Base-by-base conservation (phyloP, 2,329 filamentous ascomycete species). In the Alternaria novae-zelandiae region DNA sequence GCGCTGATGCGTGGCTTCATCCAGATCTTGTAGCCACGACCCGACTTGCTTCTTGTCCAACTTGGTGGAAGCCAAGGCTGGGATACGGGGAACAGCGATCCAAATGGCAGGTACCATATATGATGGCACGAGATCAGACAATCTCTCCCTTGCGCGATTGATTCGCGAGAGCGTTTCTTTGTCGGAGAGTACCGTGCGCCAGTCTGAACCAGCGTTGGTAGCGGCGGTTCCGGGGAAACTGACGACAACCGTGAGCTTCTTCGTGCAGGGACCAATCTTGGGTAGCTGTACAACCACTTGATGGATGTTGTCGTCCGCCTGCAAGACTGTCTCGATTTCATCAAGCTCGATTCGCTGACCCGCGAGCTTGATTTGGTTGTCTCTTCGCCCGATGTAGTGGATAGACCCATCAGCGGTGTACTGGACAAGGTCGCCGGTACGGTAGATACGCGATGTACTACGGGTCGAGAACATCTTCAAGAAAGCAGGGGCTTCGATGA, bases 211-310 rank as follows among this genome's bases (percentile, higher is more conserved):
- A n/a, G 66, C 70, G 20, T 73, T 70, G 0, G 70, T 60, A 2
- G 61, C 54, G 13, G 43, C 13, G 11, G 74, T 61, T 9, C 65
- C 69, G 21, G 79, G 75, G 23, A 83, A 69, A 23, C 79, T 80
- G 57, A 84, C 64, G 3, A 86, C 79, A 11, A 82, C 78, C 7
- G 82, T 79, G n/a, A 85, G 78, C n/a, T 79, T 81, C 59, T 81
- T 76, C 59, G 82, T 79, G n/a, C 78, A 75, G 3, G 74, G 79
- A 2, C 82, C 82, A 15, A 55, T 54, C 63, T 82, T 82, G 4
- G 82, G 80, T 61, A 85, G 70, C 15, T 82, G 73, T 4, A 84
- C 82, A 51, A 84, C 76, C 4, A 78, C 79, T 62, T 83, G 78
- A 32, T 74, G 78, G 12, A 83, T 62, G 10, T 28, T 56, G 20